Evolutionary conservation across 2,329 filamentous ascomycete species (phyloP), one percentile per base, ranked within the genome.

Genomic region (Fusarium lateritium): DNA sequence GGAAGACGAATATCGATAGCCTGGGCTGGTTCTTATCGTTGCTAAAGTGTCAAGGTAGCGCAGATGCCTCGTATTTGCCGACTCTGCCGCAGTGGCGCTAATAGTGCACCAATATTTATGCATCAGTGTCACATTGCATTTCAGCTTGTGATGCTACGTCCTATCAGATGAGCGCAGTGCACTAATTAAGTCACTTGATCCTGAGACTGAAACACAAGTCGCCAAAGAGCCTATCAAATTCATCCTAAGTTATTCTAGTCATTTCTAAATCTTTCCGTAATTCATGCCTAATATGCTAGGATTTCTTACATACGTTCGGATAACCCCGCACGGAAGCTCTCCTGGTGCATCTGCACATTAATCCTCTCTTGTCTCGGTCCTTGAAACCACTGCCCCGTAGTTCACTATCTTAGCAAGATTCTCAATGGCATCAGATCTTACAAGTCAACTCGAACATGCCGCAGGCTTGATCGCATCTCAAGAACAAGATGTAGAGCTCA

Each of bases 271-370:
- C 10, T 39, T 50, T 51, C 19, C 26, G 13, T 40, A 33, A 1
- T 14, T 7, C 3, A 1, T 2, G 5, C 1, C 13, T 24, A 15
- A 28, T 51, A n/a, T 40, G n/a, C 38, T 51, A 31, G 26, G 5
- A 26, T 15, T 13, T 26, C 17, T 21, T 40, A 19, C 33, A 51
- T 21, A 28, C 47, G 40, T 21, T 5, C 15, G 13, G 8, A 11
- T 11, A 40, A 51, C 47, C 47, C 47, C 47, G 47, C 47, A 51
- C n/a, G n/a, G n/a, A n/a, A n/a, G n/a, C n/a, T n/a, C n/a, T n/a
- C n/a, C n/a, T n/a, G n/a, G n/a, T n/a, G 4, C 21, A 1, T 17
- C 3, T 15, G 2, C 33, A 36, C 10, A 6, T 39, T 8, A 3
- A 24, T 51, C 47, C 22, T n/a, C 17, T 51, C 47, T 17, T 50